Evolutionary conservation across 352 stramenopile species (phyloP), one percentile per base, ranked within the genome.

Genomic region (Pythium diclinum): DNA sequence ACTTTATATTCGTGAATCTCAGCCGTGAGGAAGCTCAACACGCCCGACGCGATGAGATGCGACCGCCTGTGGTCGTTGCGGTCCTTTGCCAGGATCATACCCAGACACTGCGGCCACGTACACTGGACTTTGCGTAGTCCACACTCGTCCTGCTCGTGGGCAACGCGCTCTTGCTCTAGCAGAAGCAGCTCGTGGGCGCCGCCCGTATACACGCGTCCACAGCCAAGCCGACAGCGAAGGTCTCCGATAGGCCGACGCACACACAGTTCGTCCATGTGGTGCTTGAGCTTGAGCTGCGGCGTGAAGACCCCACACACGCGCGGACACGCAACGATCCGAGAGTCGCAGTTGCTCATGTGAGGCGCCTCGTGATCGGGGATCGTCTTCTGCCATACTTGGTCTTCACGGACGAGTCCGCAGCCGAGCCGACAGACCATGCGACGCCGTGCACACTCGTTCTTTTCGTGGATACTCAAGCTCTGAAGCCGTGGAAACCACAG

Each of bases 111-210:
- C 13, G 82, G 82, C 85, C 85, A 93, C 30, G 78, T 88, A 61
- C 85, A 93, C 55, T 79, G 73, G 6, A 91, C 81, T 55, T 87
- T 84, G 6, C 85, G 85, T 8, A 87, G 55, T 16, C 59, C 56
- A 34, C 85, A 93, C 33, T 83, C 78, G 30, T 93, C 85, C 68
- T 89, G 72, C 40, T 93, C 85, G 58, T 93, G 85, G 7, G 77
- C 73, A 3, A 84, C 74, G 4, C 85, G 81, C 30, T 74, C 74
- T 64, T 91, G 82, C 44, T 93, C 85, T 21, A 93, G 68, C 5
- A 71, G 61, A 6, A 93, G 55, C 3, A 93, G 71, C 57, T 88
- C 73, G 38, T 91, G 75, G 1, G 78, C 74, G 1, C 74, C 79
- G 46, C 81, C 84, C 47, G 73, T 67, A 49, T 86, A 87, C 55